These are phyloP conservation scores for Paecilomyces sp. DNA, from an alignment of 2,329 filamentous ascomycete genomes.

Conservation along the genomic window DNA sequence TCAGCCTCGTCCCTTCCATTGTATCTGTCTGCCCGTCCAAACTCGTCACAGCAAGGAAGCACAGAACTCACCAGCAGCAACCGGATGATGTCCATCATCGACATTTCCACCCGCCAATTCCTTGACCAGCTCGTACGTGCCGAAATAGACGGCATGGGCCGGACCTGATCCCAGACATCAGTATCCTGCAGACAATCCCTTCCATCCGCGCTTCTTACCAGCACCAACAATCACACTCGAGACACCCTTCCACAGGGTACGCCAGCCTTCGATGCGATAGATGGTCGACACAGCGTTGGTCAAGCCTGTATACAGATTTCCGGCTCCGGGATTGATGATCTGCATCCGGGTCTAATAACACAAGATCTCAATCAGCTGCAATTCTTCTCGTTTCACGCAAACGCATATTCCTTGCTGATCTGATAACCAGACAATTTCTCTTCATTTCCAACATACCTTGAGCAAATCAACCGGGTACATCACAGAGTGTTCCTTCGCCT, in stretches of 20 bases:
- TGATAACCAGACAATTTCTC: not conserved
- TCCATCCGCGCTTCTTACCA: conserved; percentile 49
- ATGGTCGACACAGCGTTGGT: conserved; percentile 91
- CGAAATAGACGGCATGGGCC: conserved; percentile 96
- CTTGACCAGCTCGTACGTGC: conserved; percentile 95
- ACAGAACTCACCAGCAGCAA: conserved; percentile 71
- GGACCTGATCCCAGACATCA: conserved; percentile 56
- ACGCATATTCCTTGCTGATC: not conserved
- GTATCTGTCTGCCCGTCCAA: not conserved
- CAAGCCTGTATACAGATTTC: conserved; percentile 79
- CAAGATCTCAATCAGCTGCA: not conserved
- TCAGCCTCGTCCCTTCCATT: conserved; percentile 11
- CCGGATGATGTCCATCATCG: conserved; percentile 74
- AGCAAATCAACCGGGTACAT: conserved; percentile 99
- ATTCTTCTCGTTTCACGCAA: conserved; percentile 3
- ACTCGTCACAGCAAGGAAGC: not conserved
- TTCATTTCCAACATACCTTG: conserved; percentile 58
- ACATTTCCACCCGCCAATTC: conserved; percentile 91
- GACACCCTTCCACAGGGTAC: conserved; percentile 92
- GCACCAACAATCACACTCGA: conserved; percentile 94
- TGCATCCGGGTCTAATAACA: conserved; percentile 83
- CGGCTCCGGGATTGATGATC: conserved; percentile 70
- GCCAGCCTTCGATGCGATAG: conserved; percentile 77
- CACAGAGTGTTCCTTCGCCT: conserved; percentile 79
- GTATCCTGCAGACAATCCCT: conserved; percentile 4